phyloP scores from a whole-genome alignment of 2,329 filamentous ascomycete genomes.

The Pezicula rhizophila region DNA sequence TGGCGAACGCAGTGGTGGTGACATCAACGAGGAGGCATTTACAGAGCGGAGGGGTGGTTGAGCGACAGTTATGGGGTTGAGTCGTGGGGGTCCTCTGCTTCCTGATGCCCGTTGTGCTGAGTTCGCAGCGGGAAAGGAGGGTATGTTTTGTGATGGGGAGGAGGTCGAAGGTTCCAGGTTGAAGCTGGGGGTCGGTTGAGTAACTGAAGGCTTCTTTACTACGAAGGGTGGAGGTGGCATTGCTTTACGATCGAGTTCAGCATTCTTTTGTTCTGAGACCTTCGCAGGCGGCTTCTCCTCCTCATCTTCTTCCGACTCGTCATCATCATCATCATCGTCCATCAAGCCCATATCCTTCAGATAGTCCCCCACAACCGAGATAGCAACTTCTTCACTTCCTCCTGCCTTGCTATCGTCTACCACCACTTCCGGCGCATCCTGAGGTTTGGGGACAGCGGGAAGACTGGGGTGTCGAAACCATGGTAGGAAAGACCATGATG shows the following conservation, averaged over 20 bases:
- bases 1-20: constrained; percentile 28
- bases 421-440: constrained; percentile 6
- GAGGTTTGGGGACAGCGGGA: constrained; percentile 1
- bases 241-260: constrained; percentile 26
- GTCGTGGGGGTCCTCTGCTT: constrained; percentile 13
- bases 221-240: constrained; percentile 32
- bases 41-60: constrained; percentile 10
- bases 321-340: neutral
- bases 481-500: constrained; percentile 37
- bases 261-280: constrained; percentile 1
- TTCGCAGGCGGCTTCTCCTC: neutral
- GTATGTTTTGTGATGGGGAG: constrained; percentile 13
- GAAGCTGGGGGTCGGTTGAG: constrained; percentile 7
- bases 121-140: constrained; percentile 44
- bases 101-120: constrained; percentile 43
- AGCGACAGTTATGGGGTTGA: constrained; percentile 12
- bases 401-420: neutral
- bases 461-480: constrained; percentile 19
- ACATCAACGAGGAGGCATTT: constrained; percentile 11
- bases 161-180: constrained; percentile 23
- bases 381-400: neutral
- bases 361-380: neutral
- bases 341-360: neutral
- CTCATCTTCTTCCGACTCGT: neutral
- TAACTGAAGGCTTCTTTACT: constrained; percentile 17